phyloP scores from a whole-genome alignment of 495 filamentous ascomycete species.

The Astrocystis sublimbata region DNA sequence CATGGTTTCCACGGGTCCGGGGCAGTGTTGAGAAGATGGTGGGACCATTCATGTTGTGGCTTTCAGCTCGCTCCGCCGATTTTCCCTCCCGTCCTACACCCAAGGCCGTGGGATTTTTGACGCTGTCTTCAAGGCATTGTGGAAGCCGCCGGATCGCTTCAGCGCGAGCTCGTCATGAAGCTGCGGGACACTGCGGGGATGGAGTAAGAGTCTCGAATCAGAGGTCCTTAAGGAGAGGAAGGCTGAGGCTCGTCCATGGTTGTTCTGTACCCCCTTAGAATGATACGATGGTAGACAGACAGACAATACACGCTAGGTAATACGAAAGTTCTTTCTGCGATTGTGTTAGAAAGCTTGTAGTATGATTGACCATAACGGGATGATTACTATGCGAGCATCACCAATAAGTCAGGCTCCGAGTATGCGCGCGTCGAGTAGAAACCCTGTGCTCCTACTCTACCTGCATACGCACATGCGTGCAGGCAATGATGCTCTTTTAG shows the following conservation, averaged over 20 bases:
- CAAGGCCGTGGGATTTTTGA: neutral
- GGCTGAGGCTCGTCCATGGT: conserved; percentile 6
- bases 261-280: conserved; percentile 16
- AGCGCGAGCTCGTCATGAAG: neutral
- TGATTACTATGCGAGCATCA: too few relatives aligned
- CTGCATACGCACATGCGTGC: too few relatives aligned
- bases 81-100: neutral
- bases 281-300: conserved; percentile 25
- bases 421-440: too few relatives aligned
- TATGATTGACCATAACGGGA: neutral
- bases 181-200: neutral
- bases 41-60: neutral
- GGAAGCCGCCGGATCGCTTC: neutral
- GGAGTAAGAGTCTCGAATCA: neutral
- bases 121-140: neutral
- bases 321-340: conserved; percentile 32
- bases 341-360: neutral
- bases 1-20: neutral
- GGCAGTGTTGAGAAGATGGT: neutral
- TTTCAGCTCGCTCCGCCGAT: neutral
- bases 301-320: conserved; percentile 37
- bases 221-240: neutral
- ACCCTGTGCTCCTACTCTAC: too few relatives aligned
- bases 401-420: too few relatives aligned
- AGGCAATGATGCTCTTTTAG: too few relatives aligned